Base-by-base conservation (phyloP, 345 rosid species). In the Iberis pinnata region DNA sequence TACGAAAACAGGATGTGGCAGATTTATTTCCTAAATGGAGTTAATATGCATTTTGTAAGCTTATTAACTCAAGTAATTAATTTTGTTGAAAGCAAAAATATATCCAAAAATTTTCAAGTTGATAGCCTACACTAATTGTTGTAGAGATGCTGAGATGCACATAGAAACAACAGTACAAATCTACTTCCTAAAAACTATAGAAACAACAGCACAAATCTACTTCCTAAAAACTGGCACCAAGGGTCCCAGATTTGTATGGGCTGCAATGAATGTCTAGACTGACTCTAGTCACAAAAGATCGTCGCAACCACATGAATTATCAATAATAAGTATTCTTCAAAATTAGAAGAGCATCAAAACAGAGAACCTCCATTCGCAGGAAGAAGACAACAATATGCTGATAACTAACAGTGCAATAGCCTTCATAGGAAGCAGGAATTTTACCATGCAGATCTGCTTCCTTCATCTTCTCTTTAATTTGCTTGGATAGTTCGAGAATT, bases 381-480 rank as follows among this genome's bases (percentile, higher is more conserved):
- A 35, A 46, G 17, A 46, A 12, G 45, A 9, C 45, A 22, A 22
- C 44, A 36, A 9, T 12, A 24, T 22, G 36, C 12, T 24, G 15
- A 4, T 9, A 33, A 45, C 4, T 14, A 38, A 37, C 8, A 27
- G 11, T 2, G 20, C 18, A 60, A 39, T 16, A 27, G 39, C 55
- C 15, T 16, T 47, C 4, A 5, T 5, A 19, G 13, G 18, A 12
- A 18, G 62, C 9, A 46, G 33, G 35, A 33, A 36, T 52, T 45
- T 60, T 78, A 93, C 97, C 99, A 39, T 74, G 64, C 65, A 71
- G 80, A 70, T 88, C 95, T 69, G 80, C 94, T 75, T 93, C 97
- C 74, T 88, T 88, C 60, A 86, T 68, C 74, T 93, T 93, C 75
- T 88, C 87, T 76, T 81, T 93, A 35, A 86, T 83, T 83, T 78